Evolutionary conservation across 2,329 filamentous ascomycete genomes (phyloP).

Genomic region (Penicillium sp.): DNA sequence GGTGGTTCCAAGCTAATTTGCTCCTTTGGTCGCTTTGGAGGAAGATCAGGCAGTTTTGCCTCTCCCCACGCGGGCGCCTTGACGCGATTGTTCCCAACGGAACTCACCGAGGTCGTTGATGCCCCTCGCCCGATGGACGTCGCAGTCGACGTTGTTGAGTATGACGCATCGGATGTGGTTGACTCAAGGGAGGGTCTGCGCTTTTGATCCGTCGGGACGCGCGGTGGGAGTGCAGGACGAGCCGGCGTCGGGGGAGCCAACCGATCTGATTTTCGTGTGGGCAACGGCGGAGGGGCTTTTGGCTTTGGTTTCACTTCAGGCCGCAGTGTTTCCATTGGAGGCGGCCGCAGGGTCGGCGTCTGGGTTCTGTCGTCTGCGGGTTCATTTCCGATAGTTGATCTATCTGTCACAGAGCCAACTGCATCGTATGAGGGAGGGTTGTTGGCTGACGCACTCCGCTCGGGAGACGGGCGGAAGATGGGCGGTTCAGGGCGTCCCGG

Average conservation of each 20-base stretch:
- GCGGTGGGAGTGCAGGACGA: conserved; percentile 49
- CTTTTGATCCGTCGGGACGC: conserved; percentile 37
- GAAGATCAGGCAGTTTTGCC: conserved; percentile 52
- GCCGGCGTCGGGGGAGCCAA: conserved; percentile 19
- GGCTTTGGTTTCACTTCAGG: conserved; percentile 29
- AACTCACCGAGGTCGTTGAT: conserved; percentile 30
- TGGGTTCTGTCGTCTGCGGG: conserved; percentile 23
- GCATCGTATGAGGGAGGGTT: conserved; percentile 33
- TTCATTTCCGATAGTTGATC: conserved; percentile 29
- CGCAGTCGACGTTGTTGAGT: conserved; percentile 45
- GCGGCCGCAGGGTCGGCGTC: conserved; percentile 27
- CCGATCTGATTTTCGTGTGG: conserved; percentile 38
- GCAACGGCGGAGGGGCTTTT: conserved; percentile 45
- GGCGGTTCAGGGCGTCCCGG: conserved; percentile 28
- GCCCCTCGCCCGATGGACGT: conserved; percentile 41
- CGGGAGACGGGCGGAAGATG: conserved; percentile 23
- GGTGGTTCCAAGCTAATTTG: conserved; percentile 20
- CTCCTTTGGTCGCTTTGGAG: conserved; percentile 45
- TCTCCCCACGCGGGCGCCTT: conserved; percentile 58
- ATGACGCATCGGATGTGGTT: conserved; percentile 50
- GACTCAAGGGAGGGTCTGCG: conserved; percentile 50
- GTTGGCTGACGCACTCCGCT: conserved; percentile 35
- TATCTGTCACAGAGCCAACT: conserved; percentile 29
- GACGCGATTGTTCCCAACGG: conserved; percentile 36
- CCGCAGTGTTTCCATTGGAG: conserved; percentile 18